phyloP scores from a whole-genome alignment of 305 asterid genomes.

The Rubia peregrina region DNA sequence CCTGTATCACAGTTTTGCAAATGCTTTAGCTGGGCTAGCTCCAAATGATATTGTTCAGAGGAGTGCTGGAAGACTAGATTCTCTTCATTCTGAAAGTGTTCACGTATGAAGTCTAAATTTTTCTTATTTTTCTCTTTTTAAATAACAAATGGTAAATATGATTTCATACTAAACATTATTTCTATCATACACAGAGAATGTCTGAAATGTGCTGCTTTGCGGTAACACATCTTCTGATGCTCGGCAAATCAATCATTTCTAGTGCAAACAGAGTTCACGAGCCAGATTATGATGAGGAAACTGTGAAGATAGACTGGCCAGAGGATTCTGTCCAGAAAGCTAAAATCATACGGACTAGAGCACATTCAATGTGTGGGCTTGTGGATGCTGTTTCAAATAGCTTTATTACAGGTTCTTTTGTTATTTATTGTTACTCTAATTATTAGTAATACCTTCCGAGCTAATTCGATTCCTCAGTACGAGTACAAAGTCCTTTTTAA shows the following conservation, averaged over 20 bases:
- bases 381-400: conserved; percentile 67
- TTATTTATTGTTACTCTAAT: background rate
- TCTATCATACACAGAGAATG: conserved; percentile 55
- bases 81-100: conserved; percentile 97
- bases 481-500: background rate
- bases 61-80: conserved; percentile 81
- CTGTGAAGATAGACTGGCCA: conserved; percentile 65
- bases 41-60: conserved; percentile 66
- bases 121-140: background rate
- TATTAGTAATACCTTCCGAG: background rate
- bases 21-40: conserved; percentile 40
- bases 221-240: conserved; percentile 70
- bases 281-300: conserved; percentile 51
- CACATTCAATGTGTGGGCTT: conserved; percentile 53
- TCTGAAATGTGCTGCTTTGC: conserved; percentile 95
- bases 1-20: conserved; percentile 32
- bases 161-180: conserved; percentile 12
- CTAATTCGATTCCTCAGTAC: background rate
- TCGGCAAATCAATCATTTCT: conserved; percentile 71
- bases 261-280: conserved; percentile 49
- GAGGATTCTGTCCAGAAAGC: conserved; percentile 86
- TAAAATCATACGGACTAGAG: conserved; percentile 53
- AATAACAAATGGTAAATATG: conserved; percentile 9
- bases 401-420: conserved; percentile 60
- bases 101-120: conserved; percentile 54